Base-by-base conservation (phyloP, 805 yeast species). In the Grigorovia humatica region DNA sequence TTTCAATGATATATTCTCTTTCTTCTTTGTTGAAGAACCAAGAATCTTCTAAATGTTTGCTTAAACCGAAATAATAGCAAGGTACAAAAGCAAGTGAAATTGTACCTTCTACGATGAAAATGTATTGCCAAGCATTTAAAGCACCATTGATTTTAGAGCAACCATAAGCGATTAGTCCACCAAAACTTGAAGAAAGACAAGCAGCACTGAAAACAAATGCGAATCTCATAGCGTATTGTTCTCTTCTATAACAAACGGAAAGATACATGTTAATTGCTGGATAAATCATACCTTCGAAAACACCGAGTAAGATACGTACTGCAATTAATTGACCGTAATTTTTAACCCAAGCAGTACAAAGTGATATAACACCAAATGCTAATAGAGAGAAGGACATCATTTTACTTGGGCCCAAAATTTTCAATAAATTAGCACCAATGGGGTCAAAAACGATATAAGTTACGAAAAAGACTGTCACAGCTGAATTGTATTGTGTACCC, bases 151-250 rank as follows among this genome's bases (percentile, higher is more conserved):
- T 70, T 40, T 65, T 61, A 9, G 73, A 61, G 48, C 79, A 68
- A 19, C 77, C 82, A 52, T 69, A 73, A 0, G 76, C 73, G 30
- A 77, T 69, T 23, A 76, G 63, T n/a, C 84, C 83, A 49, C 81
- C 80, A 61, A 80, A 77, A 1, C 80, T 79, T 44, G 79, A 75
- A 9, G 82, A 74, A 43, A 79, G 60, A 52, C 79, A 76, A 9
- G 83, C 76, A 30, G 79, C 74, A 38, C 76, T 69, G 59, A 78
- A 78, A 46, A 79, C 71, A 51, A 72, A 70, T 6, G 79, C 73
- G 54, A 75, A 66, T 47, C 82, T 66, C 27, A 70, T 65, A 1
- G 78, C 79, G 53, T 75, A 70, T 57, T 78, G 81, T 48, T 69
- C 66, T 52, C 76, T 69, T 47, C 76, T 71, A 56, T 77, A 78